These are phyloP conservation scores for Chaetomium sp. DNA, from an alignment of 2,329 filamentous ascomycete species.

Conservation along the genomic window DNA sequence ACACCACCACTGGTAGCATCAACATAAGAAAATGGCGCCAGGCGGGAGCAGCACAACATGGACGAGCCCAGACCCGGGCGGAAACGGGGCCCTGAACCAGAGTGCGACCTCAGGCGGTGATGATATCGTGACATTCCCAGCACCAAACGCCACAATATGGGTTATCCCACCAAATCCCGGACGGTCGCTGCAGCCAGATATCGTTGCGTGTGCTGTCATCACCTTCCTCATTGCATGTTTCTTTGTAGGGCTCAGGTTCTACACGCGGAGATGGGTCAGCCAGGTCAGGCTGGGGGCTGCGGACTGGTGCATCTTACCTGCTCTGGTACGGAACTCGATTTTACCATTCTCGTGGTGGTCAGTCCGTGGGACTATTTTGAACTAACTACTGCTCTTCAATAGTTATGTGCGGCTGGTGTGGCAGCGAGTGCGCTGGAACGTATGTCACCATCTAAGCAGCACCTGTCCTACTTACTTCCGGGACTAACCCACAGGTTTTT, in stretches of 20 bases:
- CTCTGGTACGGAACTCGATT: slow-evolving; percentile 24
- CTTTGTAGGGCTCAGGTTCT: slow-evolving; percentile 34
- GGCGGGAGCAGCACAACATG: neutral
- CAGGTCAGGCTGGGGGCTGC: slow-evolving; percentile 30
- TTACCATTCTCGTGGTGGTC: neutral
- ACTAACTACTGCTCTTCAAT: neutral
- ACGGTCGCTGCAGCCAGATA: slow-evolving; percentile 21
- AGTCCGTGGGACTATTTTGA: neutral
- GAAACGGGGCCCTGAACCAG: neutral
- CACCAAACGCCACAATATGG: slow-evolving; percentile 16
- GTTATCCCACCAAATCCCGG: slow-evolving; percentile 15
- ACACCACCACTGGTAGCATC: no score
- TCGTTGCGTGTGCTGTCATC: slow-evolving; percentile 24
- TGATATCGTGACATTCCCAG: neutral
- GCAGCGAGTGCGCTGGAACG: slow-evolving; percentile 24
- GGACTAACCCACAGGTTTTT: neutral
- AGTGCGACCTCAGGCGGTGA: neutral
- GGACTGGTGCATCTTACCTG: slow-evolving; percentile 33
- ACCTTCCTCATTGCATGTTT: slow-evolving; percentile 28
- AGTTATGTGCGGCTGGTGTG: slow-evolving; percentile 24
- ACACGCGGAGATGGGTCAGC: slow-evolving; percentile 32
- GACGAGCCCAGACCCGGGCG: neutral
- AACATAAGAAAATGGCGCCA: no score
- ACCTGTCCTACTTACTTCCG: neutral
- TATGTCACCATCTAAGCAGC: slow-evolving; percentile 4